A percentile compares a stretch with the other conserved stretches of the same genome.
Evolutionary conservation across 805 yeast genomes (phyloP).

Genomic region (Teunomyces aglyptinius): DNA sequence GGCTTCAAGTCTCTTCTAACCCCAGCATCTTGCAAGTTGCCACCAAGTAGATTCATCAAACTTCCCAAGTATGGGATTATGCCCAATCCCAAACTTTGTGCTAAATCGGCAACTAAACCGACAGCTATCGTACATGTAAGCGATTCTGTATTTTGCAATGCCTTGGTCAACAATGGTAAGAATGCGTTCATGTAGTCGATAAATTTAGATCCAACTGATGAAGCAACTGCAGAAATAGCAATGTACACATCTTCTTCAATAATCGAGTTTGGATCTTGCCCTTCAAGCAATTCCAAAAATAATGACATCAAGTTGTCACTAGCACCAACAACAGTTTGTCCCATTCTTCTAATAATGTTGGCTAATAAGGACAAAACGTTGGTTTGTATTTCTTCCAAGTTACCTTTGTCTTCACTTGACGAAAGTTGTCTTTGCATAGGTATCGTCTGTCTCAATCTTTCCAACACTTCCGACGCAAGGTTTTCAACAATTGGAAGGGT

Average conservation of each 20-base stretch:
- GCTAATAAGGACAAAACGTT: constrained; percentile 77
- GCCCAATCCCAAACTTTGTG: constrained; percentile 77
- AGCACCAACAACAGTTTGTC: constrained; percentile 58
- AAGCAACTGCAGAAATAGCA: constrained; percentile 86
- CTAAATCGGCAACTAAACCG: constrained; percentile 91
- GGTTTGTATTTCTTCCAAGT: constrained; percentile 85
- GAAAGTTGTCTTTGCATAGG: constrained; percentile 53
- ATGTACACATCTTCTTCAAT: constrained; percentile 94
- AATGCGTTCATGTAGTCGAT: constrained; percentile 76
- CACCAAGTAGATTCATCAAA: constrained; percentile 80
- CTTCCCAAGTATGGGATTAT: constrained; percentile 75
- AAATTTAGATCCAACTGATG: constrained; percentile 71
- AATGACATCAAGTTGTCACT: constrained; percentile 84
- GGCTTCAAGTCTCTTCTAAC: constrained; percentile 84
- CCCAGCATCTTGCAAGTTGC: constrained; percentile 60
- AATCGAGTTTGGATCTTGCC: constrained; percentile 63
- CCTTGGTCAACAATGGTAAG: constrained; percentile 76
- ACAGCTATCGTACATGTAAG: constrained; percentile 87
- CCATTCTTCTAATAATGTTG: constrained; percentile 79
- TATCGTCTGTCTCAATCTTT: constrained; percentile 70
- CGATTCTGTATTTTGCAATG: constrained; percentile 78
- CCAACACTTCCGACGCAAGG: constrained; percentile 72
- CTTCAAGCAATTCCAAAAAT: constrained; percentile 64
- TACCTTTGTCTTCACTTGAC: constrained; percentile 67
- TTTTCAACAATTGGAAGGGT: constrained; percentile 66